A percentile compares a stretch with the other conserved stretches of the same genome.
phyloP scores from a whole-genome alignment of 768 basidiomycete genomes.

The Mrakia gelida region DNA sequence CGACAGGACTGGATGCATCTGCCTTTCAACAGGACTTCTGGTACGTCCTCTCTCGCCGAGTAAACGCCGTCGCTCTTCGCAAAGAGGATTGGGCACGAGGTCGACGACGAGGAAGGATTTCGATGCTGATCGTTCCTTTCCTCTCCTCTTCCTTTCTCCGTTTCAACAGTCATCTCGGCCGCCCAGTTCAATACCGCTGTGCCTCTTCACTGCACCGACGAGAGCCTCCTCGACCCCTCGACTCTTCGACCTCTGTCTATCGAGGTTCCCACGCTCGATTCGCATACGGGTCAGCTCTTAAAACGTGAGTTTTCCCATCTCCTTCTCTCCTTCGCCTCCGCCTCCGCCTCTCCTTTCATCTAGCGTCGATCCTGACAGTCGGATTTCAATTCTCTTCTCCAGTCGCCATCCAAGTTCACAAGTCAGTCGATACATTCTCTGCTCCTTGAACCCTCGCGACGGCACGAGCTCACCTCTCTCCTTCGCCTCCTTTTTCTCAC shows the following conservation, averaged over 20 bases:
- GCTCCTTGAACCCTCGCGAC: neutral
- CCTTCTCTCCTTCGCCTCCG: neutral
- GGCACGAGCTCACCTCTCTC: neutral
- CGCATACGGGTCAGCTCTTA: conserved; percentile 19
- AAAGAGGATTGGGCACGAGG: too few species aligned
- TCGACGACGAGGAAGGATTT: neutral
- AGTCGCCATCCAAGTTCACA: conserved; percentile 22
- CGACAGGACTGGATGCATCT: conserved; percentile 34
- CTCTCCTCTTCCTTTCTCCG: neutral
- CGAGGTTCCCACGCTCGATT: conserved; percentile 16
- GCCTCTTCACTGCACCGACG: conserved; percentile 27
- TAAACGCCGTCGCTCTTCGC: too few species aligned
- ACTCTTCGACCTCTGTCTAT: neutral
- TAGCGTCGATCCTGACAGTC: neutral
- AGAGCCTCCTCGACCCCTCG: conserved; percentile 14
- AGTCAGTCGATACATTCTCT: neutral
- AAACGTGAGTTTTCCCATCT: neutral
- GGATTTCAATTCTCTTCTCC: neutral
- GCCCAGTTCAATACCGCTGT: conserved; percentile 26
- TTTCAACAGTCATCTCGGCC: conserved; percentile 4
- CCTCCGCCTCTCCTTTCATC: neutral
- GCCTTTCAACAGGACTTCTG: conserved; percentile 34
- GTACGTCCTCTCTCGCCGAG: neutral
- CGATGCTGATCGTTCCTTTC: neutral
- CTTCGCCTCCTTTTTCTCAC: neutral